Evolutionary conservation across 106 monocot genomes (phyloP).

Genomic region (Hemerocallis citrina): DNA sequence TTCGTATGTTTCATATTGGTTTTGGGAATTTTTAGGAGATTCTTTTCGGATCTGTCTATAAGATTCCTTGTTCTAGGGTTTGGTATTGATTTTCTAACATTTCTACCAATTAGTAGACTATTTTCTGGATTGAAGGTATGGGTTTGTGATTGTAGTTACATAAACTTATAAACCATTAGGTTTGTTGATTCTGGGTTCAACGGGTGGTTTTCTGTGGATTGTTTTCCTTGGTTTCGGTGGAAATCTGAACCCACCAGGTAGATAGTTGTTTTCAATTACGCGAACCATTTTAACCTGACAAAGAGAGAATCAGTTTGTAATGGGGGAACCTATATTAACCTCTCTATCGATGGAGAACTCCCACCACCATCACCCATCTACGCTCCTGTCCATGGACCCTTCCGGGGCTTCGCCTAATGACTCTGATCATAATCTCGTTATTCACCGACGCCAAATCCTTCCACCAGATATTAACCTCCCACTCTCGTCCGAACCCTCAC

Average conservation of each 20-base stretch:
- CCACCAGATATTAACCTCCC: conserved; percentile 41
- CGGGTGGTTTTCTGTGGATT: conserved; percentile 16
- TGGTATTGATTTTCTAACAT: too few species aligned
- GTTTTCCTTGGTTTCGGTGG: conserved; percentile 17
- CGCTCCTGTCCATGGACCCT: conserved; percentile 69
- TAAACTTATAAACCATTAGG: background rate
- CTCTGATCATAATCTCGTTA: conserved; percentile 20
- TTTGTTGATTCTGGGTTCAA: conserved; percentile 18
- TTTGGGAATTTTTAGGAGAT: conserved; percentile 1
- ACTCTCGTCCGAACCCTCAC: conserved; percentile 18
- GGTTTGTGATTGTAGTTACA: background rate
- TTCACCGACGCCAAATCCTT: conserved; percentile 13
- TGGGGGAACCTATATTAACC: conserved; percentile 66
- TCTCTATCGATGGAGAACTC: conserved; percentile 58
- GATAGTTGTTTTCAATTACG: background rate
- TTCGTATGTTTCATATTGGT: conserved; percentile 3
- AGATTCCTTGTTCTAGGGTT: too few species aligned
- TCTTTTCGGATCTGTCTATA: too few species aligned
- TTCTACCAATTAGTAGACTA: too few species aligned
- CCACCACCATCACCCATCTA: conserved; percentile 47
- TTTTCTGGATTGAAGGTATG: background rate
- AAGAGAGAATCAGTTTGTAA: conserved; percentile 9
- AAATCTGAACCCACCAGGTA: conserved; percentile 18
- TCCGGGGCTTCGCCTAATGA: background rate
- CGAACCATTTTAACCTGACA: background rate